These are phyloP conservation scores for Fraxinus sp. DNA, from an alignment of 305 asterid species.

Conservation along the genomic window DNA sequence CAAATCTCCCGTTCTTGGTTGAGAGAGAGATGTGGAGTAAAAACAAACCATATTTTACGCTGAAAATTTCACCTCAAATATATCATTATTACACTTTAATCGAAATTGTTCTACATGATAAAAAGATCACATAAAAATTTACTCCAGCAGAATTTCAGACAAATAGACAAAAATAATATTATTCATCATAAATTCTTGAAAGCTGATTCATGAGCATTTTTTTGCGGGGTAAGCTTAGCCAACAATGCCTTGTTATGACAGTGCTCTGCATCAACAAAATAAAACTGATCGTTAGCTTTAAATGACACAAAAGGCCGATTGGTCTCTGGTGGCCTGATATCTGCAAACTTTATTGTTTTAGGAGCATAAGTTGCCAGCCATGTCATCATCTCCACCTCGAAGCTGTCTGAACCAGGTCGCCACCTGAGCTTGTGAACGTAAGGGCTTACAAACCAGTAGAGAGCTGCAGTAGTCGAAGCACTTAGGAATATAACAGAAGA, in stretches of 20 bases:
- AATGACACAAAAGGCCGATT: constrained; percentile 74
- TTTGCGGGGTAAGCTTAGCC: constrained; percentile 69
- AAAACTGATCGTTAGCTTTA: constrained; percentile 61
- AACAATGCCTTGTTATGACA: constrained; percentile 77
- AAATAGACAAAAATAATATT: constrained; percentile 7
- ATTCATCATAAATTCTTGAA: constrained; percentile 58
- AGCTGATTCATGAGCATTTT: constrained; percentile 42
- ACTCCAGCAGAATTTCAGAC: background rate
- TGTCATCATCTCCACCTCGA: constrained; percentile 89
- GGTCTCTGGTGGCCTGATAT: constrained; percentile 61
- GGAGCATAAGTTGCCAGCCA: constrained; percentile 68
- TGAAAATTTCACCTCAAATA: background rate
- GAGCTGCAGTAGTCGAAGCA: constrained; percentile 76
- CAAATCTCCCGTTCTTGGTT: background rate
- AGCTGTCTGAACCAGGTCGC: constrained; percentile 89
- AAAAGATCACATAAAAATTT: background rate
- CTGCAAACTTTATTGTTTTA: constrained; percentile 68
- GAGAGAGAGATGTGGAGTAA: background rate
- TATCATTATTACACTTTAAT: constrained; percentile 14
- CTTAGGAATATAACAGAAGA: constrained; percentile 67
- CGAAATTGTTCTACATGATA: background rate
- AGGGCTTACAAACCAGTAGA: constrained; percentile 95
- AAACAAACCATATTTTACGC: constrained; percentile 5
- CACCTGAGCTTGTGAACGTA: constrained; percentile 80
- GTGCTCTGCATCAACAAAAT: constrained; percentile 74